Base-by-base conservation (phyloP, 2,329 filamentous ascomycete genomes). In the Penicillium expansum region DNA sequence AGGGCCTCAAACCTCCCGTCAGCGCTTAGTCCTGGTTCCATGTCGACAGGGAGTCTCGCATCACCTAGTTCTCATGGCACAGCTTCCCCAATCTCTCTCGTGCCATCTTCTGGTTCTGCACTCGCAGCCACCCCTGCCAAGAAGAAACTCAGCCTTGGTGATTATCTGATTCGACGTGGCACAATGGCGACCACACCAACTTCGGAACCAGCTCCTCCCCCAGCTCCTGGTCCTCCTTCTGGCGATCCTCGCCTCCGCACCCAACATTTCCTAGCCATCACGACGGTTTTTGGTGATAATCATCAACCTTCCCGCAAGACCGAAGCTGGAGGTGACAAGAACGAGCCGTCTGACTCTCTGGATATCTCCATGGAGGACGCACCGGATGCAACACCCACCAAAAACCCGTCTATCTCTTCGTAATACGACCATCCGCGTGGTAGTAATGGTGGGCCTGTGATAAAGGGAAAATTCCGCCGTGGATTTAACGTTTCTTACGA, bases 121-220 rank as follows among this genome's bases (percentile, higher is more conserved):
- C 69, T 74, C 8, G 74, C 76, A n/a, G 75, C 78, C 27, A 80
- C 76, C 62, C 79, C 78, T 3, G 73, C 75, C 18, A 80, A 80
- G 67, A 81, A 81, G 66, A 81, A 81, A 59, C 70, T 81, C 47
- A 81, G 77, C 61, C 64, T 81, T 20, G 78, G 78, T 43, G 79
- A 81, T 61, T 81, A 81, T 59, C 71, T 79, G 52, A 78, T 71
- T 48, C 74, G 75, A 51, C 71, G 76, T 49, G 72, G 73, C 11
- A 76, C 74, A 18, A 62, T 76, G 59, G 27, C 53, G 42, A 67
- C 70, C 14, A 75, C 76, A 0, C 76, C 76, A 7, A 72, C 72
- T 0, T 67, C 69, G 5, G 77, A 79, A 54, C 71, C 66, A 7
- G 55, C 45, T 64, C 43, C 37, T 42, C 9, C 16, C 7, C 39